These are phyloP conservation scores for Helicosporidium sp. DNA, from an alignment of 139 green algal genomes.

Conservation along the genomic window DNA sequence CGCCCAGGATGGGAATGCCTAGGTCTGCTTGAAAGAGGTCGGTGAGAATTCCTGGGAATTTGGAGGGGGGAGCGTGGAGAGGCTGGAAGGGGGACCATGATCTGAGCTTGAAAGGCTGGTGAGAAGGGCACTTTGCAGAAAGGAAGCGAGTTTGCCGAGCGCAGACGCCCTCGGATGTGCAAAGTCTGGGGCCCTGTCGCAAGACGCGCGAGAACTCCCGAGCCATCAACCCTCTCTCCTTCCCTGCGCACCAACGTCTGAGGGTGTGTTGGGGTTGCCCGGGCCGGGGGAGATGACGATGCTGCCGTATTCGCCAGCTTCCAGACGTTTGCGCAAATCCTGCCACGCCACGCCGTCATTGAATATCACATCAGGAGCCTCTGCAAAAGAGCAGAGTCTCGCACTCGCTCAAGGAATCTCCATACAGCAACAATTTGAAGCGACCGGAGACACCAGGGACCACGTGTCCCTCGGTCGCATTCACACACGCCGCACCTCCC, in stretches of 20 bases:
- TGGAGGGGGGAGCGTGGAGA: no score
- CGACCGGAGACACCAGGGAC: no score
- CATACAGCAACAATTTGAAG: background rate
- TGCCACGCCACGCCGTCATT: constrained; percentile 56
- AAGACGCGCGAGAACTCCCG: no score
- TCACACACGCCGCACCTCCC: constrained; percentile 54
- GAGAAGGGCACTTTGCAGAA: no score
- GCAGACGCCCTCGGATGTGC: no score
- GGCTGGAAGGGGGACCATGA: no score
- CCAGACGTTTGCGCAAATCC: constrained; percentile 28
- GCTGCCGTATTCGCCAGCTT: constrained; percentile 29
- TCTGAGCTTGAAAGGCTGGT: no score
- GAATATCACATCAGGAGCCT: constrained; percentile 43
- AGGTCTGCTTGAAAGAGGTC: constrained; percentile 28
- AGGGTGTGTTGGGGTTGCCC: constrained; percentile 43
- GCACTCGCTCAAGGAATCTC: background rate
- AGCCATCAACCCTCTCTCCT: no score
- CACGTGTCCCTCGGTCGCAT: no score
- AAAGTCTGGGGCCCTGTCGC: no score
- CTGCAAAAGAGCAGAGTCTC: constrained; percentile 14
- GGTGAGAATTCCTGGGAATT: no score
- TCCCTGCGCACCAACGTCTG: constrained; percentile 62
- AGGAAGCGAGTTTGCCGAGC: no score
- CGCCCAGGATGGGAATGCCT: constrained; percentile 70
- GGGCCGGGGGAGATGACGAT: constrained; percentile 93